Evolutionary conservation across 2,329 filamentous ascomycete genomes (phyloP).

Genomic region (Cyclaneusma minus): DNA sequence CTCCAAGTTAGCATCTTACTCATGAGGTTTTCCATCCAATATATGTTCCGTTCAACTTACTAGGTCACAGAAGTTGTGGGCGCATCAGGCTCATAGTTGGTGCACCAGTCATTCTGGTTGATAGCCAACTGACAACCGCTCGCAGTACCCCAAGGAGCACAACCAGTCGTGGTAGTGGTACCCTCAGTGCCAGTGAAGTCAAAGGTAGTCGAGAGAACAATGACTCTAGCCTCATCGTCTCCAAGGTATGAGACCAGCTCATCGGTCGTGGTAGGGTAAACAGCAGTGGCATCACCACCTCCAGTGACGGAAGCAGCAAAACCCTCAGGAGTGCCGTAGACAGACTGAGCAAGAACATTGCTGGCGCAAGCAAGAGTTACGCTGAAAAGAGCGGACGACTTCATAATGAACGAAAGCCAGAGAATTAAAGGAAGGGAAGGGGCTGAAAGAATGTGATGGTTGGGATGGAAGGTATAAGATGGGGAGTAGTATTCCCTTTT

Average conservation of each 20-base stretch:
- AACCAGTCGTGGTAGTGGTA: constrained; percentile 32
- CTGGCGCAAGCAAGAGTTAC: constrained; percentile 4
- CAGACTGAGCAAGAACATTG: no score
- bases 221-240: constrained; percentile 35
- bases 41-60: no score
- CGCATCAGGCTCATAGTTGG: constrained; percentile 38
- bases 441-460: background rate
- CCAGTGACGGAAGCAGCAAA: constrained; percentile 41
- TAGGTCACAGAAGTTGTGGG: constrained; percentile 28
- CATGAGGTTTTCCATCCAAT: constrained; percentile 3
- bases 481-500: no score
- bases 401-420: constrained; percentile 3
- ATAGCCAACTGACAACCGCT: constrained; percentile 40
- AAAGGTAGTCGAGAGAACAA: constrained; percentile 32
- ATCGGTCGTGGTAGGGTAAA: constrained; percentile 34
- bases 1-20: no score
- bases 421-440: constrained; percentile 1
- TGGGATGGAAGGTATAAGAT: background rate
- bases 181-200: constrained; percentile 41
- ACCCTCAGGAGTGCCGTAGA: constrained; percentile 30
- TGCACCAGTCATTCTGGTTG: constrained; percentile 42
- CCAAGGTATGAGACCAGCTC: constrained; percentile 44
- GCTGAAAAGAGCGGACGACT: constrained; percentile 4
- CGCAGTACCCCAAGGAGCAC: constrained; percentile 38
- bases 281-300: constrained; percentile 36